phyloP scores from a whole-genome alignment of 225 moss, liverwort and hornwort genomes.

The Marchantia polymorpha region DNA sequence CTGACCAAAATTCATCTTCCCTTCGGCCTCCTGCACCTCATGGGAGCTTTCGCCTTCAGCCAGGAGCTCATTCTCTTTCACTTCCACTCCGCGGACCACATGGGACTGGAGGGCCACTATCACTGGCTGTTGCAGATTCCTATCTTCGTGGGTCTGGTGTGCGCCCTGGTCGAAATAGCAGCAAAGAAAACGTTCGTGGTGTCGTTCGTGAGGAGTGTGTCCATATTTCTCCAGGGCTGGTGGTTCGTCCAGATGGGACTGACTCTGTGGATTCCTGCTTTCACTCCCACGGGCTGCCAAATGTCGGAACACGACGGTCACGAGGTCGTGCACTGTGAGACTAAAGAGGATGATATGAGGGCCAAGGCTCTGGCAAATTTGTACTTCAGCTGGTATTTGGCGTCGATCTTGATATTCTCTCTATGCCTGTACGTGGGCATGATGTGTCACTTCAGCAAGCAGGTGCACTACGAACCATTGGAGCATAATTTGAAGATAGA shows the following conservation, averaged over 20 bases:
- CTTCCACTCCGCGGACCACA: slow-evolving; percentile 85
- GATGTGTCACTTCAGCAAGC: slow-evolving; percentile 38
- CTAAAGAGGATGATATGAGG: slow-evolving; percentile 13
- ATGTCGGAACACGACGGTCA: slow-evolving; percentile 24
- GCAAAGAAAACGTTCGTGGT: slow-evolving; percentile 35
- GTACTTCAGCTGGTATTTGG: slow-evolving; percentile 70
- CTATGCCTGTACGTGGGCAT: slow-evolving; percentile 31
- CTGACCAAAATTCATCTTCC: slow-evolving; percentile 39
- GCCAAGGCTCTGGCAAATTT: slow-evolving; percentile 81
- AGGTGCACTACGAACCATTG: slow-evolving; percentile 38
- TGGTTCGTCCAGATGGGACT: slow-evolving; percentile 89
- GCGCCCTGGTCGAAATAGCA: slow-evolving; percentile 37
- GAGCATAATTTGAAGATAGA: slow-evolving; percentile 21
- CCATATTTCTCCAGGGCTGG: slow-evolving; percentile 57
- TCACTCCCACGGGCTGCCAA: slow-evolving; percentile 48
- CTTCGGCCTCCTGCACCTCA: slow-evolving; percentile 42
- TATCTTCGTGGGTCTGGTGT: slow-evolving; percentile 40
- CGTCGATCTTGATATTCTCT: slow-evolving; percentile 40
- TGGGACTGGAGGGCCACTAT: slow-evolving; percentile 86
- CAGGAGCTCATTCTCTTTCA: slow-evolving; percentile 89
- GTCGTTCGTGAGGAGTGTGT: slow-evolving; percentile 37
- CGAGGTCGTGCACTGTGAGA: slow-evolving; percentile 35
- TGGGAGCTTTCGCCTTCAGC: slow-evolving; percentile 61
- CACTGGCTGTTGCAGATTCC: slow-evolving; percentile 92
- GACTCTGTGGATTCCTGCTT: slow-evolving; percentile 56